Conservation (phyloP, 2,329 filamentous ascomycete species). For the Ceratocystis eucalypticola region DNA sequence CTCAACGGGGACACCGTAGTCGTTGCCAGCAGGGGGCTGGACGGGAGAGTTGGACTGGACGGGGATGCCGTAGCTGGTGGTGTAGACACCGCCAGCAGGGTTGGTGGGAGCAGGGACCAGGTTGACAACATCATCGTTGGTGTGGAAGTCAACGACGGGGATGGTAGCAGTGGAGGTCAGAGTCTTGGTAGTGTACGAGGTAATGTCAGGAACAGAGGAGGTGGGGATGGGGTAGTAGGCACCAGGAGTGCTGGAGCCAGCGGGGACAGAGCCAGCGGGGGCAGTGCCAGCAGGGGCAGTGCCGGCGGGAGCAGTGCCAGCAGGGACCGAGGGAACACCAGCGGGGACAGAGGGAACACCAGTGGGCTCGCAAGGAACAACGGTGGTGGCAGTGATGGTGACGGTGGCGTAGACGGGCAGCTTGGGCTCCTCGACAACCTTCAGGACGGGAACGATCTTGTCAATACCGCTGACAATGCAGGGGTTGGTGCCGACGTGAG, state of each 20-base stretch:
- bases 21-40: not conserved
- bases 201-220: constrained; percentile 35
- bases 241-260: constrained; percentile 18
- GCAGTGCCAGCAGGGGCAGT: constrained; percentile 39
- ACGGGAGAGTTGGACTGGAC: constrained; percentile 11
- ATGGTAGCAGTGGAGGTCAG: constrained; percentile 40
- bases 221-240: not conserved
- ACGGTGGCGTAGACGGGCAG: constrained; percentile 28
- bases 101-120: constrained; percentile 20
- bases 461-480: constrained; percentile 67
- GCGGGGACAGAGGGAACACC: constrained; percentile 26
- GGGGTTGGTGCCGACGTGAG: constrained; percentile 63
- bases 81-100: constrained; percentile 10
- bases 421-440: constrained; percentile 28
- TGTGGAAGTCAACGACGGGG: constrained; percentile 39
- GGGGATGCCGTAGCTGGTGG: constrained; percentile 8
- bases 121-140: constrained; percentile 20
- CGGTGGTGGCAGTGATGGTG: constrained; percentile 33
- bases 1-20: constrained; percentile 8
- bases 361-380: constrained; percentile 11
- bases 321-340: constrained; percentile 30
- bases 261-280: constrained; percentile 20
- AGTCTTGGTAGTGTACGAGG: constrained; percentile 34
- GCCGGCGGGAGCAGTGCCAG: constrained; percentile 39
- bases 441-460: constrained; percentile 46